These are phyloP conservation scores for Chrysosporium queenslandicum DNA, from an alignment of 2,329 filamentous ascomycete species.

Conservation along the genomic window DNA sequence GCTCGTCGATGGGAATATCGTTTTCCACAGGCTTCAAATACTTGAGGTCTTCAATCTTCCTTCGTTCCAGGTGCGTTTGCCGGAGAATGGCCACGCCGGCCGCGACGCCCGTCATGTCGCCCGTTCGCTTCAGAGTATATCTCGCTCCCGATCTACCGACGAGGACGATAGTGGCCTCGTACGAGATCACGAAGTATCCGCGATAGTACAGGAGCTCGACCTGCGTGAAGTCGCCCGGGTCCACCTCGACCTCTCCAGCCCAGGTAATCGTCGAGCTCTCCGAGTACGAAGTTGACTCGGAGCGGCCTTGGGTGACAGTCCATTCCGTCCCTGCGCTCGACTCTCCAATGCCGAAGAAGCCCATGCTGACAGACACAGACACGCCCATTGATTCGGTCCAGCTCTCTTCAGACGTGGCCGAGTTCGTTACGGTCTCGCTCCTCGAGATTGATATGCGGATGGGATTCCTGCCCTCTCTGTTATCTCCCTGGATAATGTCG, in stretches of 20 bases:
- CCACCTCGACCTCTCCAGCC: neutral
- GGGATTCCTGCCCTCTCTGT: neutral
- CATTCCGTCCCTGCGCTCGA: neutral
- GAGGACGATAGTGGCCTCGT: neutral
- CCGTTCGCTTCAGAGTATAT: neutral
- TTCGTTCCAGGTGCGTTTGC: neutral
- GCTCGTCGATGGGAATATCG: neutral
- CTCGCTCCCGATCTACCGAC: neutral
- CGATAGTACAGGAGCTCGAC: neutral
- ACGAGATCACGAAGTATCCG: neutral
- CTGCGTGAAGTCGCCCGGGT: neutral
- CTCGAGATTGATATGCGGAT: neutral
- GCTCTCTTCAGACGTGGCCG: neutral
- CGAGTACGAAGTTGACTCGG: neutral
- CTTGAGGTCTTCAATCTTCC: neutral
- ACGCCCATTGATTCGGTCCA: neutral
- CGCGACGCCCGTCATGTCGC: neutral
- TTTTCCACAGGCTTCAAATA: neutral
- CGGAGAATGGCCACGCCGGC: neutral
- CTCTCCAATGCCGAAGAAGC: neutral
- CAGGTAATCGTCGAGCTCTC: neutral
- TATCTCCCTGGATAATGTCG: neutral
- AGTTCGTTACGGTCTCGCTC: neutral
- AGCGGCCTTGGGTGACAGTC: neutral
- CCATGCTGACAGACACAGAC: neutral